Evolutionary conservation across 148 eudicot species (phyloP).

Genomic region (Chenopodium formosanum): DNA sequence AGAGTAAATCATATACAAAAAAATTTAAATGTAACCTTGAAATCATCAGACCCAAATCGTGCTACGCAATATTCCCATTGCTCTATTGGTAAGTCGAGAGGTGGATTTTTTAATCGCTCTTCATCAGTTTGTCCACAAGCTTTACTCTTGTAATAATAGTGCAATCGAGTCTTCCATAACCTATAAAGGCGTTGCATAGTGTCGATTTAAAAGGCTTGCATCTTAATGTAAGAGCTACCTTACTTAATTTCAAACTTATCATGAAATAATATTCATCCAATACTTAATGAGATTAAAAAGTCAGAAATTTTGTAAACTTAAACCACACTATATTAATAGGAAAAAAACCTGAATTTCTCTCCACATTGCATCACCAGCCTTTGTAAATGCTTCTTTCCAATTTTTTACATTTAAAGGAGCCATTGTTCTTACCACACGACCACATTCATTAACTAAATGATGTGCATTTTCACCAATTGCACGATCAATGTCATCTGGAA

Average conservation of each 20-base stretch:
- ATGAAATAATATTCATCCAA: no score
- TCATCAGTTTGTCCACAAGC: background rate
- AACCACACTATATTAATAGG: no score
- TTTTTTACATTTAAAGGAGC: no score
- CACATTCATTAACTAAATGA: no score
- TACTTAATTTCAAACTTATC: background rate
- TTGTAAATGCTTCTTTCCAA: no score
- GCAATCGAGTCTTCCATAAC: background rate
- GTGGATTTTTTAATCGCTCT: background rate
- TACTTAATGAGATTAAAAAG: no score
- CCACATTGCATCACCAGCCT: background rate
- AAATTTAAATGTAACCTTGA: background rate
- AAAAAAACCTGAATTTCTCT: background rate
- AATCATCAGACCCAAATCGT: background rate
- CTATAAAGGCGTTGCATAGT: slow-evolving; percentile 6
- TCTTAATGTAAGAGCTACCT: background rate
- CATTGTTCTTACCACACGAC: no score
- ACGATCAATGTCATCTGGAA: no score
- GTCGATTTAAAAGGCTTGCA: slow-evolving; percentile 8
- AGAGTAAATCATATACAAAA: no score
- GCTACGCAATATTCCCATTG: slow-evolving; percentile 4
- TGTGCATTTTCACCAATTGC: no score
- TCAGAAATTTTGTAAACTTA: no score
- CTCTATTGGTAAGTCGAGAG: background rate
- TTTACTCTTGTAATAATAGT: slow-evolving; percentile 6